Conservation (phyloP, 2,329 filamentous ascomycete genomes). For the Sporothrix schenckii region DNA sequence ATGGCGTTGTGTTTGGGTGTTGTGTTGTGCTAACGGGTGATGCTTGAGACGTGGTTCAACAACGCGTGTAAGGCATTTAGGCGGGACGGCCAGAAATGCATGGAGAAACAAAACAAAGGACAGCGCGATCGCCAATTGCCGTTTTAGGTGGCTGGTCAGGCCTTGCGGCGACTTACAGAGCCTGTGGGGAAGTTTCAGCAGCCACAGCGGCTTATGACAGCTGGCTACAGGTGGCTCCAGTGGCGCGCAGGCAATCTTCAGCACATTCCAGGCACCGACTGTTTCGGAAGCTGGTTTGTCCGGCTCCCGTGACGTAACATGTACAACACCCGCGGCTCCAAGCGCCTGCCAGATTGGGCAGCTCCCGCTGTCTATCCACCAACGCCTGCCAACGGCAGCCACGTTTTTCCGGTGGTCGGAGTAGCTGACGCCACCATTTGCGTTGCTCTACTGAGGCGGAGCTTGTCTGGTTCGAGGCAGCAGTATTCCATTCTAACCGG, state of each 20-base stretch:
- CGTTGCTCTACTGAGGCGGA: constrained; percentile 25
- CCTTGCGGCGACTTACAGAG: constrained; percentile 22
- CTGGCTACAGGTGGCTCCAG: background rate
- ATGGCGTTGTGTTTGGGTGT: background rate
- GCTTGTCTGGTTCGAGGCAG: constrained; percentile 30
- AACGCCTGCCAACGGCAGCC: constrained; percentile 20
- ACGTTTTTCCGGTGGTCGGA: constrained; percentile 31
- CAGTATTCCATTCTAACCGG: background rate
- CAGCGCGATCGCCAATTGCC: constrained; percentile 28
- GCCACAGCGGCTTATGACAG: background rate
- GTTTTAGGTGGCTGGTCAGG: constrained; percentile 18
- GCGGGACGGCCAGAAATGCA: background rate
- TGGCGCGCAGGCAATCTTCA: background rate
- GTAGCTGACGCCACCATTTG: constrained; percentile 33
- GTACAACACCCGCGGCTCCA: background rate
- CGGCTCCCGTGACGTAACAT: constrained; percentile 24
- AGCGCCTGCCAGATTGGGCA: constrained; percentile 17
- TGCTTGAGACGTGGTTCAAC: background rate
- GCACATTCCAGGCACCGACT: background rate
- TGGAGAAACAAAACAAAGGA: background rate
- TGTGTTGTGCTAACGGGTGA: background rate
- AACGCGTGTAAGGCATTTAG: constrained; percentile 25
- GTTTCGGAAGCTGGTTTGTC: constrained; percentile 19
- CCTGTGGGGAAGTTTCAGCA: constrained; percentile 4
- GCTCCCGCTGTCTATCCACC: background rate